Percentiles rank a stretch among this genome's conserved stretches.
Conservation (phyloP, 148 eudicot genomes). For the Nepenthes gracilis region DNA sequence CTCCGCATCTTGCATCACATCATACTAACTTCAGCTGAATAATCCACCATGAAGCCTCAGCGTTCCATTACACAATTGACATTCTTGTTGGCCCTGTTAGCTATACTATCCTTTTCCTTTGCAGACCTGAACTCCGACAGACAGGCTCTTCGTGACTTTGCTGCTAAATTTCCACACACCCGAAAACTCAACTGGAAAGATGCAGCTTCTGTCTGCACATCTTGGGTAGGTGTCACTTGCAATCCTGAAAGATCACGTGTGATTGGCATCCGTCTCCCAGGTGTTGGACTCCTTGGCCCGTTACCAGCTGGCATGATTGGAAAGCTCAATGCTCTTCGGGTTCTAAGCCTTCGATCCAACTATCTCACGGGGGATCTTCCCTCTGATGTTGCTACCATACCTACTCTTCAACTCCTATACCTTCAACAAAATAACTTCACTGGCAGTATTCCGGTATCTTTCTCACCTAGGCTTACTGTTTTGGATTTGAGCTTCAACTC, state of each 20-base stretch:
- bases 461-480: slow-evolving; percentile 36
- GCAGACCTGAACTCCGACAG: slow-evolving; percentile 66
- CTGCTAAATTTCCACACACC: slow-evolving; percentile 47
- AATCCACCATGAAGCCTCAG: too few species aligned
- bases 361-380: slow-evolving; percentile 58
- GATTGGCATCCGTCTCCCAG: slow-evolving; percentile 60
- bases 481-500: slow-evolving; percentile 70
- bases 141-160: slow-evolving; percentile 64
- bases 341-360: slow-evolving; percentile 75
- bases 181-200: slow-evolving; percentile 65
- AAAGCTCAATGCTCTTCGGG: slow-evolving; percentile 61
- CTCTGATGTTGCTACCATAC: slow-evolving; percentile 51
- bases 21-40: too few species aligned
- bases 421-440: slow-evolving; percentile 75
- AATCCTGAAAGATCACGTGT: slow-evolving; percentile 47
- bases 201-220: slow-evolving; percentile 37
- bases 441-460: slow-evolving; percentile 44
- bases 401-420: slow-evolving; percentile 52
- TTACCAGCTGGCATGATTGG: slow-evolving; percentile 58
- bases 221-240: slow-evolving; percentile 82
- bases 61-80: too few species aligned
- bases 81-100: slow-evolving; percentile 7
- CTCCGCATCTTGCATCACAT: background rate
- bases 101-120: slow-evolving; percentile 13
- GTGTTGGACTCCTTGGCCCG: slow-evolving; percentile 59